Percentiles rank a stretch among this genome's conserved stretches.
Evolutionary conservation across 2,329 filamentous ascomycete species (phyloP).

Genomic region (Botrytis paeoniae): DNA sequence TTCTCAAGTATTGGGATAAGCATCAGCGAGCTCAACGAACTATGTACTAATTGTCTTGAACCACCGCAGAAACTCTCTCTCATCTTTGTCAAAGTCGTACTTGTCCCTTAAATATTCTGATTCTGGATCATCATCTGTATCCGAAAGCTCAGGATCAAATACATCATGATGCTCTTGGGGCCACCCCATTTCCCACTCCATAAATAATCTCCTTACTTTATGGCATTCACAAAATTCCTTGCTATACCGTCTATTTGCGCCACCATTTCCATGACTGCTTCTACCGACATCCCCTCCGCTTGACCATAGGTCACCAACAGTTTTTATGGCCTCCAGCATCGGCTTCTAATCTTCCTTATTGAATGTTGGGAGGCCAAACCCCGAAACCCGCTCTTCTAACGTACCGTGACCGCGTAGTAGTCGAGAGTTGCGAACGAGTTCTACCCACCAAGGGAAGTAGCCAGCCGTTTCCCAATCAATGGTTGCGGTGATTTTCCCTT

Average conservation of each 20-base stretch:
- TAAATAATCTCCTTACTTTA: fast-evolving
- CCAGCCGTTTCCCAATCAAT: slow-evolving; percentile 1
- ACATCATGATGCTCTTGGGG: background rate
- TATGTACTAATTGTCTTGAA: background rate
- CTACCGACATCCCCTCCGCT: fast-evolving
- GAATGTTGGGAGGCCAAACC: background rate
- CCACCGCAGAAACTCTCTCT: background rate
- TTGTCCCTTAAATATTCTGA: fast-evolving
- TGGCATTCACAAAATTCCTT: background rate
- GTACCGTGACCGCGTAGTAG: background rate
- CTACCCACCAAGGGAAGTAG: background rate
- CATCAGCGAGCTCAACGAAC: background rate
- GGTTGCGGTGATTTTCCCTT: background rate
- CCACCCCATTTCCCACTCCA: background rate
- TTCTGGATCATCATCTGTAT: background rate
- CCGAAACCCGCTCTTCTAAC: fast-evolving
- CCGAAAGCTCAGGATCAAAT: background rate
- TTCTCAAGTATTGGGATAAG: background rate
- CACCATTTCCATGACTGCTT: background rate
- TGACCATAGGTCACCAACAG: fast-evolving
- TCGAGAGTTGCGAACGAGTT: fast-evolving
- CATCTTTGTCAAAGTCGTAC: background rate
- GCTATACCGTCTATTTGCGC: background rate
- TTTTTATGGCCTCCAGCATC: background rate
- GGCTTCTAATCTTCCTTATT: fast-evolving